Base-by-base conservation (phyloP, 2,329 filamentous ascomycete genomes). In the Fusarium kyushuense region DNA sequence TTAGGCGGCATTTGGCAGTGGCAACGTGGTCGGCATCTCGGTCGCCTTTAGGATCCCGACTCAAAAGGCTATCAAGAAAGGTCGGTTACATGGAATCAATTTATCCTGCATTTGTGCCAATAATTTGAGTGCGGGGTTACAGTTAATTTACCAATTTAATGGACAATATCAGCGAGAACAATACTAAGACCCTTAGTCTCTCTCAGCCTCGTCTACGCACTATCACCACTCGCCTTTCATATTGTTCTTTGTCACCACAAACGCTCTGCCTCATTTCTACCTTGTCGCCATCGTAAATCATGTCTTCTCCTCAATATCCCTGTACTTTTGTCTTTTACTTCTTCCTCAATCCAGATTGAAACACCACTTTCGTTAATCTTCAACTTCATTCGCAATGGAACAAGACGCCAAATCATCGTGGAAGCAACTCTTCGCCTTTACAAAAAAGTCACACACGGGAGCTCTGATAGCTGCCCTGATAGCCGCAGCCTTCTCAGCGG, bases 401-500 rank as follows among this genome's bases (percentile, higher is more conserved):
- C 57, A 63, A 27, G 58, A 63, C 13, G 51, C 41, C 3, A 73
- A 65, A 17, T 66, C 75, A 17, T 76, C 76, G 23, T 82, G 79
- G 77, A 76, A 61, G 30, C 76, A 83, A 46, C 83, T 97, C 5
- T 95, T 97, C 76, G 81, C 82, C 41, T 97, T 96, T 76, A 92
- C 90, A 0, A 87, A 83, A n/a, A 82, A 78, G 68, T 79, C 81
- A 17, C 90, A 97, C 73, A 66, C 85, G 0, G 79, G 81, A 1
- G 75, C 86, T 6, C 76, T 95, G 1, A 46, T 81, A 13, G 72
- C 83, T 3, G 91, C 89, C 1, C 49, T 91, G 1, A 13, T 85
- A 5, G 80, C 87, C 2, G 86, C 92, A 0, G 75, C 88, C 6
- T 71, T 87, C 3, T 84, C 88, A 11, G 92, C 91, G 2, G 84